A percentile compares a stretch with the other conserved stretches of the same genome.
Conservation (phyloP, 176 grass and related monocot species). For the Oryza brachyantha region DNA sequence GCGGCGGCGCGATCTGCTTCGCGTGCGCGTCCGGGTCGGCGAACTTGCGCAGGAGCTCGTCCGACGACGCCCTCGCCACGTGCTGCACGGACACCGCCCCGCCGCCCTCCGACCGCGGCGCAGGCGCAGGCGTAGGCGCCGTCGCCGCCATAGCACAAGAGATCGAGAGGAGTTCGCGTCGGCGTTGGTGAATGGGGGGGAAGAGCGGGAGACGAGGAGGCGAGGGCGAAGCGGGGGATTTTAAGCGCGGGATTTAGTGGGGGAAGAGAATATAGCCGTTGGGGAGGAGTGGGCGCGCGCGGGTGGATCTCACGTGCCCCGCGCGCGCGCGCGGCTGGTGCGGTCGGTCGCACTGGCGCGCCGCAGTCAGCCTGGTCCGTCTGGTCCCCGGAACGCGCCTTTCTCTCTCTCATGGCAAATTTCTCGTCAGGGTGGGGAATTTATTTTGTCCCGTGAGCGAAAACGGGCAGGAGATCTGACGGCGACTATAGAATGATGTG, state of each 20-base stretch:
- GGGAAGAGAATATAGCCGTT: neutral
- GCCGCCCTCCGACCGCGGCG: neutral
- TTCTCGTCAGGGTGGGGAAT: no score
- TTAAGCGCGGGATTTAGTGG: constrained; percentile 45
- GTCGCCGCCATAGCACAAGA: constrained; percentile 13
- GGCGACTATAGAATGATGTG: neutral
- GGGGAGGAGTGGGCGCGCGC: no score
- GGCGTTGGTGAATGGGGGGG: constrained; percentile 4
- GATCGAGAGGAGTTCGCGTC: neutral
- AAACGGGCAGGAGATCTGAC: neutral
- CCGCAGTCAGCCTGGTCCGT: no score
- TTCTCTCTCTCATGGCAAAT: no score
- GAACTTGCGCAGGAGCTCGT: constrained; percentile 96
- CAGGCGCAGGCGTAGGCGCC: neutral
- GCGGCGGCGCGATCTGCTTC: constrained; percentile 1
- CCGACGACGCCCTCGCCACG: constrained; percentile 78
- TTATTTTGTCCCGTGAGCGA: neutral
- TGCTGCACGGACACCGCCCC: constrained; percentile 57
- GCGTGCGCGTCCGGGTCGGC: constrained; percentile 62
- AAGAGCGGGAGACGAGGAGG: neutral
- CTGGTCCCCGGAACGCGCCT: no score
- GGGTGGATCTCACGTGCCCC: neutral
- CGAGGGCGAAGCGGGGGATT: constrained; percentile 35
- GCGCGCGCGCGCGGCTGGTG: neutral
- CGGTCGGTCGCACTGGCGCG: neutral